Conservation (phyloP, 129 eudicot species). For the Ambrosia artemisiifolia region DNA sequence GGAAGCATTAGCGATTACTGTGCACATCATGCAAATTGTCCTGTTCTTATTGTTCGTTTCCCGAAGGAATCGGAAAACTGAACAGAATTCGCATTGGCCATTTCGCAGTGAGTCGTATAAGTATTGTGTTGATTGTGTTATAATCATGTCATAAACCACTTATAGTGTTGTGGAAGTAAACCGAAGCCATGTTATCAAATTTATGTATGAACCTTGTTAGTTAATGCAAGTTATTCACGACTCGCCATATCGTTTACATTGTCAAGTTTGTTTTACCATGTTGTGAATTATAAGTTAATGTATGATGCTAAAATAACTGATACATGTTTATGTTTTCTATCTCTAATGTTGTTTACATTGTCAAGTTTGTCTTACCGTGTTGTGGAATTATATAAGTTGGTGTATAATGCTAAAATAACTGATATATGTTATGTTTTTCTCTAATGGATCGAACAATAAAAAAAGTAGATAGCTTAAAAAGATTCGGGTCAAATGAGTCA, state of each 20-base stretch:
- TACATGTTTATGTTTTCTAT: too few species aligned
- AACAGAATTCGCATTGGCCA: neutral
- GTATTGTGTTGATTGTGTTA: constrained; percentile 16
- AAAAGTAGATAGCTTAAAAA: too few species aligned
- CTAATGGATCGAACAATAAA: too few species aligned
- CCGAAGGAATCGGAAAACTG: constrained; percentile 21
- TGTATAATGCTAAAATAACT: too few species aligned
- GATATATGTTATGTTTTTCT: too few species aligned
- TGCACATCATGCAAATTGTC: constrained; percentile 60
- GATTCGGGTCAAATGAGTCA: too few species aligned
- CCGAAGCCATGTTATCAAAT: constrained; percentile 2
- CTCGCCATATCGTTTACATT: neutral
- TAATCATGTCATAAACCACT: constrained; percentile 16
- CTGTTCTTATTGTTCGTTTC: constrained; percentile 52
- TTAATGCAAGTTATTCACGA: neutral
- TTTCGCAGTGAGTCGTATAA: constrained; percentile 1
- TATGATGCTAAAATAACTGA: too few species aligned
- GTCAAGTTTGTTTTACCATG: too few species aligned
- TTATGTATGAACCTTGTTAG: constrained; percentile 1
- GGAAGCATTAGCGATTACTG: constrained; percentile 70
- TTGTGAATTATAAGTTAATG: too few species aligned
- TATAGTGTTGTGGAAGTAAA: constrained; percentile 23
- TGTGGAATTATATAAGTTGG: too few species aligned
- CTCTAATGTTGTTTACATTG: too few species aligned
- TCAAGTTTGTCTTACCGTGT: too few species aligned